Evolutionary conservation across 2,329 filamentous ascomycete genomes (phyloP), one percentile per base, ranked within the genome.

Genomic region (Domatiomyces globalis): DNA sequence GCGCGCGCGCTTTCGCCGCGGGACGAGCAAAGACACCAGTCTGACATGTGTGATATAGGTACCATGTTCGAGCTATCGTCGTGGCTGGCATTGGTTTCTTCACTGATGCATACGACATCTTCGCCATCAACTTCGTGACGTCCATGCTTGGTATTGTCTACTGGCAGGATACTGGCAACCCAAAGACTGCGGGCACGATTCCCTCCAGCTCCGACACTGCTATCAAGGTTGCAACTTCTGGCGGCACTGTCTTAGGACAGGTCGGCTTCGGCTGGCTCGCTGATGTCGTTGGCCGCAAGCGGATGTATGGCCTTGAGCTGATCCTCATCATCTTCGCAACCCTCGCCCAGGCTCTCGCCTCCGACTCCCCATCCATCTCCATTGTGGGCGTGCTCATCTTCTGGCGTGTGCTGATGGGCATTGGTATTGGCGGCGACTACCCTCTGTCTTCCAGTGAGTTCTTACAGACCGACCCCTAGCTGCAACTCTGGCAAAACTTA

Each of bases 31-130:
- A 15, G 43, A 19, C 12, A n/a, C 10, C 10, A 12, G 7, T 20
- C 43, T 45, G n/a, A 45, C 43, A 19, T 19, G 22, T 45, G 33
- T n/a, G 19, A 20, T 45, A 6, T 8, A 90, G 85, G 85, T 87
- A 88, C 65, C 86, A 92, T 63, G 78, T 89, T 53, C 78, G 85
- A 43, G 83, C 85, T 52, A 78, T 85, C 50, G 70, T 85, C 7
- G 85, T 90, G 20, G 85, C 85, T 27, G 86, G 87, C 61, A 83
- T 90, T 55, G 87, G 86, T 60, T 92, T 94, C 78, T 92, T 92
- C 69, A 90, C 86, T 15, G 87, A 90, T 64, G 84, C 84, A 10
- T 90, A 89, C 68, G 82, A 85, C 63, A 86, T 88, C 70, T 92
- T 92, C 67, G 81, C 83, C 63, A 83, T 84, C 60, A 83, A 81